These are phyloP conservation scores for Mucor mucedo DNA, from an alignment of 371 early-diverging fungal species.

Conservation along the genomic window DNA sequence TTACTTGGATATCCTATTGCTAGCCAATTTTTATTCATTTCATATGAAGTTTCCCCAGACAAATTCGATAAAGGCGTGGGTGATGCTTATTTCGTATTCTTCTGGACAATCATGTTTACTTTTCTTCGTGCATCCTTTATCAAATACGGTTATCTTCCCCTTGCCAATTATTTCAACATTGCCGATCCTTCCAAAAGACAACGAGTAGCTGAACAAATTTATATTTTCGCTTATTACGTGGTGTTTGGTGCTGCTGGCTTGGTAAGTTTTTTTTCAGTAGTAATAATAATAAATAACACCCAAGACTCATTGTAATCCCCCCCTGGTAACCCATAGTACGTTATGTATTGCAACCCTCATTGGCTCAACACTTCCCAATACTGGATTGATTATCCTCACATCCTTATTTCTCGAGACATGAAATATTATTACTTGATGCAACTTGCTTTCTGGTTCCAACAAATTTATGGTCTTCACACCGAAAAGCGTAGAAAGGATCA, in stretches of 20 bases:
- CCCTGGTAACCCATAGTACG: slow-evolving; percentile 30
- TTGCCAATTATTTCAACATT: slow-evolving; percentile 53
- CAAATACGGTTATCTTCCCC: slow-evolving; percentile 57
- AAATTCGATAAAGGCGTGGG: slow-evolving; percentile 37
- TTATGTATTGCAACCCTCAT: slow-evolving; percentile 58
- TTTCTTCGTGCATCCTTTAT: slow-evolving; percentile 61
- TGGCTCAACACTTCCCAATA: slow-evolving; percentile 65
- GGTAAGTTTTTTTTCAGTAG: slow-evolving; percentile 34
- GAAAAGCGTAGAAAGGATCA: slow-evolving; percentile 80
- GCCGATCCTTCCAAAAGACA: slow-evolving; percentile 46
- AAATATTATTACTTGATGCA: slow-evolving; percentile 80
- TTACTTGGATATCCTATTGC: slow-evolving; percentile 17
- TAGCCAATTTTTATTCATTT: slow-evolving; percentile 19
- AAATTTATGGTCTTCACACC: slow-evolving; percentile 64
- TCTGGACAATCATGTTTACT: slow-evolving; percentile 69
- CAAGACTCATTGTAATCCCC: background rate
- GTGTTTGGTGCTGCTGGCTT: slow-evolving; percentile 60
- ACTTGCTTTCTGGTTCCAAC: slow-evolving; percentile 78
- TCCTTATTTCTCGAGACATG: slow-evolving; percentile 44
- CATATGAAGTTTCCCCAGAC: slow-evolving; percentile 18
- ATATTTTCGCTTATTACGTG: slow-evolving; percentile 53
- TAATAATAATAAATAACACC: background rate
- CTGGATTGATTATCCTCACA: slow-evolving; percentile 71
- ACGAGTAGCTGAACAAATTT: slow-evolving; percentile 66
- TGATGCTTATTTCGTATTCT: slow-evolving; percentile 57